These are phyloP conservation scores for Hygrophorus pudorinus DNA, from an alignment of 768 basidiomycete species.

Conservation along the genomic window DNA sequence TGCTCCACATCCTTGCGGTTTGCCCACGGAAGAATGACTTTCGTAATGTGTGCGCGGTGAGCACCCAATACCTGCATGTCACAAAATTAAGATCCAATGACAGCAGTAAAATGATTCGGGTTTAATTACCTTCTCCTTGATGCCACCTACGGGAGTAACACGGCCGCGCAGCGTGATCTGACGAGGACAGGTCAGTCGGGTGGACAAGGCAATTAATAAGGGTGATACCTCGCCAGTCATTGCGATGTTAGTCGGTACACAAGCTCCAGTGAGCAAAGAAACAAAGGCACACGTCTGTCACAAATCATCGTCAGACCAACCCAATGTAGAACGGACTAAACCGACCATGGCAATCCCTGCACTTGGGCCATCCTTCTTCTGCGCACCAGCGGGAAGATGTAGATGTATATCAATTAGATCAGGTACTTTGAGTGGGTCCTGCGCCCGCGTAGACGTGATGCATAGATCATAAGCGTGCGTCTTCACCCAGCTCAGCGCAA, in stretches of 20 bases:
- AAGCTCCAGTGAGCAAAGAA: conserved; percentile 69
- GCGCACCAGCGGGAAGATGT: conserved; percentile 82
- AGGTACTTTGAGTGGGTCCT: conserved; percentile 68
- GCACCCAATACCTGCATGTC: conserved; percentile 59
- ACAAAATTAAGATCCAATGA: background rate
- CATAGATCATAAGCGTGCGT: conserved; percentile 72
- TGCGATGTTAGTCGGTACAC: conserved; percentile 62
- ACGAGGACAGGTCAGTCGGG: background rate
- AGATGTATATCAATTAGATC: conserved; percentile 76
- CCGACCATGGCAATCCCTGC: conserved; percentile 83
- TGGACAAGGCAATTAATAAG: background rate
- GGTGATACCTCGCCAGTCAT: conserved; percentile 79
- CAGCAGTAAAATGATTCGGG: background rate
- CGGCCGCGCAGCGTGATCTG: conserved; percentile 77
- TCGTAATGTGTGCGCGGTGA: conserved; percentile 75
- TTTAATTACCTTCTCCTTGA: conserved; percentile 64
- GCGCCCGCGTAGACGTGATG: conserved; percentile 56
- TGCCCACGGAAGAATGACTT: conserved; percentile 74
- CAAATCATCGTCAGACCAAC: background rate
- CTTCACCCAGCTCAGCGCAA: conserved; percentile 91
- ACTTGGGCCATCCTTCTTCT: conserved; percentile 91
- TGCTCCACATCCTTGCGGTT: conserved; percentile 85
- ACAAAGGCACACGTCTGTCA: conserved; percentile 73
- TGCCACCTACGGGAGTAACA: conserved; percentile 79
- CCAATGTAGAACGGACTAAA: background rate